Conservation (phyloP, 2,329 filamentous ascomycete genomes). For the Pestalotiopsis sp. region DNA sequence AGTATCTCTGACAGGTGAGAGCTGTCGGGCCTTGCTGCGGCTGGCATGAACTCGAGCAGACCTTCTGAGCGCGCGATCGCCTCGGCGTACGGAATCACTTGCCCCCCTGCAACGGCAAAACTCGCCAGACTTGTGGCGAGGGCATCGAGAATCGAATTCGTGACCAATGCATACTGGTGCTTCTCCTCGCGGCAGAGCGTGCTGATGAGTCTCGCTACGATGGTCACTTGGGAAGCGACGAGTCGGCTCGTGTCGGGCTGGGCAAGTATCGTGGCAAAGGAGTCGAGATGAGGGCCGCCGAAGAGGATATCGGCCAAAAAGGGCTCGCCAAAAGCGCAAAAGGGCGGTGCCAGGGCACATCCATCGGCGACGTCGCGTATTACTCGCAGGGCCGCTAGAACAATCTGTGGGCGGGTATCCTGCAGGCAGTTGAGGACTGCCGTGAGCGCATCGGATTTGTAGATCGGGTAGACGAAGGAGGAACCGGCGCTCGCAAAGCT, state of each 20-base stretch:
- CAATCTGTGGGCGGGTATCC: constrained; percentile 66
- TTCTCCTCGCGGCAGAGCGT: constrained; percentile 68
- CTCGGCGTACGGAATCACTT: constrained; percentile 69
- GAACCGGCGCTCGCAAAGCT: constrained; percentile 85
- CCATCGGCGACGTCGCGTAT: constrained; percentile 74
- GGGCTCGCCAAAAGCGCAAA: constrained; percentile 48
- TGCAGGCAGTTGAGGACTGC: constrained; percentile 70
- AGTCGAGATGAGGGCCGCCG: constrained; percentile 59
- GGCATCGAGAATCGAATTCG: constrained; percentile 75
- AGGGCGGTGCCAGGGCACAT: constrained; percentile 55
- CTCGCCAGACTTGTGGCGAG: constrained; percentile 74
- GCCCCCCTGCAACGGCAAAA: constrained; percentile 68
- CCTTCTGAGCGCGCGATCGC: constrained; percentile 55
- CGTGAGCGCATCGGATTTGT: constrained; percentile 68
- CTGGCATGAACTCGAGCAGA: constrained; percentile 60
- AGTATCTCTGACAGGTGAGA: constrained; percentile 71
- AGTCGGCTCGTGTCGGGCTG: constrained; percentile 55
- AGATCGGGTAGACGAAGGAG: constrained; percentile 74
- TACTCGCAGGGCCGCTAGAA: constrained; percentile 73
- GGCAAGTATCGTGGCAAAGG: constrained; percentile 67
- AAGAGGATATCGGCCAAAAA: constrained; percentile 69
- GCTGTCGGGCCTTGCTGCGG: constrained; percentile 56
- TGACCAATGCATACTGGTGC: constrained; percentile 73
- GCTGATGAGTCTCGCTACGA: constrained; percentile 60
- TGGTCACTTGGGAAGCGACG: constrained; percentile 63